These are phyloP conservation scores for Lineolata rhizophorae DNA, from an alignment of 495 filamentous ascomycete genomes.

Conservation along the genomic window DNA sequence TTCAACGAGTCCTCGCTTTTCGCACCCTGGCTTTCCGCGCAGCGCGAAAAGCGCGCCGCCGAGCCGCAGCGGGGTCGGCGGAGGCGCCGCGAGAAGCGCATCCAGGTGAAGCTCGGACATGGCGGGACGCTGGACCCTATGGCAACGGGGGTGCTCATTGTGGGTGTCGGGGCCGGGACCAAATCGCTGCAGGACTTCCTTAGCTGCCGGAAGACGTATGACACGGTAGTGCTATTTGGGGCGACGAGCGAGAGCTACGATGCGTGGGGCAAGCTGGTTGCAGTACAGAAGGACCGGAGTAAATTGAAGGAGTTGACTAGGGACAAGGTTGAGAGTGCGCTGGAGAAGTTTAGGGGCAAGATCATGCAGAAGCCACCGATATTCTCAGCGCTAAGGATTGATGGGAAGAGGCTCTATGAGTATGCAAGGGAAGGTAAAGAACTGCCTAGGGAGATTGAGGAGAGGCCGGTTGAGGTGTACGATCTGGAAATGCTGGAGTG, in stretches of 20 bases:
- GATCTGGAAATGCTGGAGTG: slow-evolving; percentile 68
- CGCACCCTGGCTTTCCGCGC: slow-evolving; percentile 42
- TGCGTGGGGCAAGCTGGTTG: slow-evolving; percentile 56
- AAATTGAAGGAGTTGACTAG: no score
- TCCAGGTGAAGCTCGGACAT: slow-evolving; percentile 84
- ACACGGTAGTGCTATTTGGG: slow-evolving; percentile 73
- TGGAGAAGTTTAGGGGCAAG: slow-evolving; percentile 59
- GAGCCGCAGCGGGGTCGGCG: slow-evolving; percentile 28
- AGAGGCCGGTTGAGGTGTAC: slow-evolving; percentile 51
- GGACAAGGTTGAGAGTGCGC: slow-evolving; percentile 51
- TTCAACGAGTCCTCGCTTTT: slow-evolving; percentile 71
- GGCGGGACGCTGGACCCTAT: slow-evolving; percentile 90
- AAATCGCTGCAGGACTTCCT: slow-evolving; percentile 61
- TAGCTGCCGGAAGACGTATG: slow-evolving; percentile 78
- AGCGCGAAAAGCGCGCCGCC: slow-evolving; percentile 24
- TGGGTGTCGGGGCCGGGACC: slow-evolving; percentile 73
- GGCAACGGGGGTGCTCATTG: slow-evolving; percentile 76
- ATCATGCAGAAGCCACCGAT: slow-evolving; percentile 84
- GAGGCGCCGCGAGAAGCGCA: slow-evolving; percentile 22
- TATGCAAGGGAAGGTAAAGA: slow-evolving; percentile 79
- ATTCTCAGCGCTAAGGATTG: slow-evolving; percentile 72
- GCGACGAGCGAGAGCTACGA: slow-evolving; percentile 89
- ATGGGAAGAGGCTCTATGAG: slow-evolving; percentile 86
- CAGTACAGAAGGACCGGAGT: no score
- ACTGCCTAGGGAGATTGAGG: slow-evolving; percentile 63